Conservation (phyloP, 2,329 filamentous ascomycete species). For the Colletotrichum kahawae region DNA sequence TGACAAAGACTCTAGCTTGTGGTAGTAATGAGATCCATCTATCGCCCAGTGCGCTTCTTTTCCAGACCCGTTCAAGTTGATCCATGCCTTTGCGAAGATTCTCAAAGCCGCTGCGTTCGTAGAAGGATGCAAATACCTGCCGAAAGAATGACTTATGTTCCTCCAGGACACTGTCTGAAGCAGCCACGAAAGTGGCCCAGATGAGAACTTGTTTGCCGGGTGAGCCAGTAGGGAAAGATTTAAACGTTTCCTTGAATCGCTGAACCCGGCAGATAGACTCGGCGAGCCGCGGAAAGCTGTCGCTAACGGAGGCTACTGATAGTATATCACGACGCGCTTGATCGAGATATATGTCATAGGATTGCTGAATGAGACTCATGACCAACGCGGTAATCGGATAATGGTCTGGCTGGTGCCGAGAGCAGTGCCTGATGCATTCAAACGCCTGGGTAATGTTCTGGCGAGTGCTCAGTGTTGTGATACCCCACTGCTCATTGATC, state of each 20-base stretch:
- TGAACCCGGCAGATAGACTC: conserved; percentile 26
- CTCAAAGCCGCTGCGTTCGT: conserved; percentile 27
- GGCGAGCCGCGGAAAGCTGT: neutral
- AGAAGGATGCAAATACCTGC: conserved; percentile 16
- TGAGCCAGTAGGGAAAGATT: conserved; percentile 23
- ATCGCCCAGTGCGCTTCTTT: conserved; percentile 15
- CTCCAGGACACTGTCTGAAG: conserved; percentile 27
- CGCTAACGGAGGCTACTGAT: neutral
- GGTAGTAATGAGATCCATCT: conserved; percentile 31
- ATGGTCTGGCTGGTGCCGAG: neutral
- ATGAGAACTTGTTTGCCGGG: conserved; percentile 29
- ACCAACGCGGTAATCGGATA: neutral
- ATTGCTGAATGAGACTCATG: conserved; percentile 20
- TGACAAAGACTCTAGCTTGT: conserved; percentile 27
- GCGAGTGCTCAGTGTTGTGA: neutral
- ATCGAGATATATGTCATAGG: conserved; percentile 1
- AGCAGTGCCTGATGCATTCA: neutral
- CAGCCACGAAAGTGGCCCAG: conserved; percentile 32
- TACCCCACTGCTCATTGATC: neutral
- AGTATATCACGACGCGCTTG: neutral
- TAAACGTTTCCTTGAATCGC: conserved; percentile 28
- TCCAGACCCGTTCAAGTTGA: conserved; percentile 28
- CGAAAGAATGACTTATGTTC: conserved; percentile 31
- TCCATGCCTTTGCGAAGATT: conserved; percentile 28
- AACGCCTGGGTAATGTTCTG: neutral